Evolutionary conservation across 208 protist species (phyloP), one percentile per base, ranked within the genome.

Genomic region (Porcisia hertigi): DNA sequence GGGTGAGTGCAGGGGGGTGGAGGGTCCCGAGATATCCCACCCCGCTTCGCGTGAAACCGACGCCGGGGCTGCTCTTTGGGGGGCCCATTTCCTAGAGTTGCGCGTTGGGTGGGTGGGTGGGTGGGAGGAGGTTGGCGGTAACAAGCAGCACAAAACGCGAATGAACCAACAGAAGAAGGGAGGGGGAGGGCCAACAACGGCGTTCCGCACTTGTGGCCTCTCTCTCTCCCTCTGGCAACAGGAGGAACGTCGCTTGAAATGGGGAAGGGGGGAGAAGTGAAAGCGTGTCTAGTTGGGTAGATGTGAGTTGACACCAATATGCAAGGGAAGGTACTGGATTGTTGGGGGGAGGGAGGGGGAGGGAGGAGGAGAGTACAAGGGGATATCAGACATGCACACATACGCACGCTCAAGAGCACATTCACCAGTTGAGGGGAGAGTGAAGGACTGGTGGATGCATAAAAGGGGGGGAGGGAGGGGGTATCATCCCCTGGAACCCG

Each of bases 61-160:
- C 20, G 71, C 70, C n/a, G 60, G 36, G 12, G 43, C 5, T 60
- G 69, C 53, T 30, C 69, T 72, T 72, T 3, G 20, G 52, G 25
- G 36, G 69, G 9, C 45, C 69, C 69, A 72, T 72, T 57, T 14
- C 12, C 20, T 52, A 11, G 18, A 6, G 0, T 11, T 9, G 7
- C 20, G 63, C 1, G 5, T 30, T 30, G 41, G 63, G 41, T 14
- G 25, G 23, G 5, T 18, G 63, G 8, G 5, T 52, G 47, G 11
- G 11, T 34, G 25, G 18, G 2, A 20, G 9, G 39, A 52, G 36
- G 63, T 20, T 23, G 41, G 45, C 62, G 3, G 62, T 23, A 47
- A 36, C 2, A 45, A 8, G 36, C 9, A 25, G 25, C 30, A 30
- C 34, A 36, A 52, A 14, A 49, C 23, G 18, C 18, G 45, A 67